Evolutionary conservation across 495 filamentous ascomycete genomes (phyloP).

Genomic region (Talaromyces liani): DNA sequence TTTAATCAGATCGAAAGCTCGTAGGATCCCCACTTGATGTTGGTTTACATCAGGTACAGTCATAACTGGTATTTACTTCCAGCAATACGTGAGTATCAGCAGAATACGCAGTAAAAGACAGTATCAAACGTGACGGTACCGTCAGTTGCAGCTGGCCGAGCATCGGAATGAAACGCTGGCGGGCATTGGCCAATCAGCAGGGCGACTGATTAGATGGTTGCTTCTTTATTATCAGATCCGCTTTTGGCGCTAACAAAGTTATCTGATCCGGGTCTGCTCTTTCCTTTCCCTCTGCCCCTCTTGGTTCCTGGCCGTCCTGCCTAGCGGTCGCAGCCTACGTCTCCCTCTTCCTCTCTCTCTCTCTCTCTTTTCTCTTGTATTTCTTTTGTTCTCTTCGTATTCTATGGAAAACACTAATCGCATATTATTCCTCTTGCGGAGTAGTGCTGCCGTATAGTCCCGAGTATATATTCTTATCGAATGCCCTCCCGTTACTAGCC

Average conservation of each 20-base stretch:
- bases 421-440: neutral
- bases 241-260: conserved; percentile 3
- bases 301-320: neutral
- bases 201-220: neutral
- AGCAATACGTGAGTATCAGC: neutral
- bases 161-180: neutral
- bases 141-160: neutral
- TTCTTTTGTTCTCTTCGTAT: neutral
- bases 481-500: neutral
- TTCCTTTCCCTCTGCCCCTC: neutral
- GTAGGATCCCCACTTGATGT: neutral
- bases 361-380: neutral
- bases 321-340: neutral
- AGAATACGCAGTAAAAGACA: neutral
- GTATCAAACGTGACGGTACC: neutral
- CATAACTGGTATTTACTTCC: neutral
- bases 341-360: neutral
- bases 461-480: neutral
- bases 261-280: conserved; percentile 3
- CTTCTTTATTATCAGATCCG: conserved; percentile 5
- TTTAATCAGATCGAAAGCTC: neutral
- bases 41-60: neutral
- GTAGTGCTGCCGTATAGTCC: neutral
- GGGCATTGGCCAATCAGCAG: neutral
- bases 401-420: neutral